Base-by-base conservation (phyloP, 129 eudicot genomes). In the Lactuca saligna region DNA sequence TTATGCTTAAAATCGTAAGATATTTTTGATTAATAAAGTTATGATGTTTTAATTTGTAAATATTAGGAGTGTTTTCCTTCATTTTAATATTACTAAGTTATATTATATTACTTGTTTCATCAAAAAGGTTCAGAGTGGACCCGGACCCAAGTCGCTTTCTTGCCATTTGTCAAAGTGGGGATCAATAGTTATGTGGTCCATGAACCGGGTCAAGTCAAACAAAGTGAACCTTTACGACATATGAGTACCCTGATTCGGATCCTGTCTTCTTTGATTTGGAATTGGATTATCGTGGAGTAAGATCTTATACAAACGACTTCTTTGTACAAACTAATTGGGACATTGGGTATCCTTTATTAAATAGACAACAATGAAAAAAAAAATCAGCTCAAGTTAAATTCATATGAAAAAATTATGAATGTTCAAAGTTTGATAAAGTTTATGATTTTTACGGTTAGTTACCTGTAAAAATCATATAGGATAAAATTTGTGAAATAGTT, bases 121-220 rank as follows among this genome's bases (percentile, higher is more conserved):
- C 11, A 11, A 44, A 42, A 8, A 15, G 8, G 16, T 54, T 63
- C 68, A 63, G 44, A 44, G 69, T 64, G 56, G 69, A 64, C 69
- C 56, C 15, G 29, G 17, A 20, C 17, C 35, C 55, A 8, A 63
- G 35, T 61, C 32, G 55, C 34, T 63, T 41, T 63, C 69, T 4
- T 4, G 38, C 54, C 35, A 64, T 64, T 64, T 64, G 69, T 64
- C 69, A 64, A 35, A 20, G 69, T 64, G 17, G 55, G 68, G 68
- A 63, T 63, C 17, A 32, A 11, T 20, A 54, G 17, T 39, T 63
- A 4, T 25, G 56, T 64, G 69, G 69, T 64, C 69, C 69, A 64
- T 6, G 54, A 44, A 42, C 5, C 66, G 37, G 55, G 39, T 17
- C 53, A 39, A 17, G 29, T 62, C 51, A 61, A 61, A n/a, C 6